These are phyloP conservation scores for Aphanomyces euteiches DNA, from an alignment of 352 stramenopile species.

Conservation along the genomic window DNA sequence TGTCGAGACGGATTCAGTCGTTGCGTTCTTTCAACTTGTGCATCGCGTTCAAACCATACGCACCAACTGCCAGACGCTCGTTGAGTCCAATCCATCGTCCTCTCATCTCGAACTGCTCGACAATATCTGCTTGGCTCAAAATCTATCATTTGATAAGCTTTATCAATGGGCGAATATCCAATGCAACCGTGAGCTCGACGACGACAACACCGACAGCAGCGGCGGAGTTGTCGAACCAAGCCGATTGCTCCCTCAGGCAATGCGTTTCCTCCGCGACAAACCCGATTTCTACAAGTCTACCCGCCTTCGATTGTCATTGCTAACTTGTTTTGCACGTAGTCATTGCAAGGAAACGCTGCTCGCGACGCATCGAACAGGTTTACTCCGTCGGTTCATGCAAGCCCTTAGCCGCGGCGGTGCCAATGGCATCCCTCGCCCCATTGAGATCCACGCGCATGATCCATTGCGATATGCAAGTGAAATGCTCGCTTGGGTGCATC, in stretches of 20 bases:
- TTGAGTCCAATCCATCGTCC: too few relatives aligned
- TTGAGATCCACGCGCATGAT: constrained; percentile 86
- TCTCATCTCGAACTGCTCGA: too few relatives aligned
- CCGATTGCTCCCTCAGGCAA: too few relatives aligned
- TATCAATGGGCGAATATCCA: too few relatives aligned
- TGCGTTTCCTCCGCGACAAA: too few relatives aligned
- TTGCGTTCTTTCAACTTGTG: constrained; percentile 38
- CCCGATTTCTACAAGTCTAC: too few relatives aligned
- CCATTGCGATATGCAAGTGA: constrained; percentile 83
- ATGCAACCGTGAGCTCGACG: too few relatives aligned
- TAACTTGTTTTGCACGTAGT: constrained; percentile 33
- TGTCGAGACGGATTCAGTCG: constrained; percentile 31
- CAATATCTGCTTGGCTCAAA: too few relatives aligned
- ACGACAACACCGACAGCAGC: too few relatives aligned
- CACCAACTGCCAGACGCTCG: constrained; percentile 30
- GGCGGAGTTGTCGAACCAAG: too few relatives aligned
- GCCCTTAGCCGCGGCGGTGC: constrained; percentile 68
- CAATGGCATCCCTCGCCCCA: constrained; percentile 70
- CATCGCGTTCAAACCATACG: constrained; percentile 36
- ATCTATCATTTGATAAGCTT: too few relatives aligned
- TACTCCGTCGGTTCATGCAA: constrained; percentile 71
- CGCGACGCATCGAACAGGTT: constrained; percentile 45
- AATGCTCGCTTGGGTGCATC: constrained; percentile 87
- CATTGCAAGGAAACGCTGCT: constrained; percentile 81
- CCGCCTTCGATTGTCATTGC: too few relatives aligned